Base-by-base conservation (phyloP, 2,329 filamentous ascomycete species). In the Phoma sp. region DNA sequence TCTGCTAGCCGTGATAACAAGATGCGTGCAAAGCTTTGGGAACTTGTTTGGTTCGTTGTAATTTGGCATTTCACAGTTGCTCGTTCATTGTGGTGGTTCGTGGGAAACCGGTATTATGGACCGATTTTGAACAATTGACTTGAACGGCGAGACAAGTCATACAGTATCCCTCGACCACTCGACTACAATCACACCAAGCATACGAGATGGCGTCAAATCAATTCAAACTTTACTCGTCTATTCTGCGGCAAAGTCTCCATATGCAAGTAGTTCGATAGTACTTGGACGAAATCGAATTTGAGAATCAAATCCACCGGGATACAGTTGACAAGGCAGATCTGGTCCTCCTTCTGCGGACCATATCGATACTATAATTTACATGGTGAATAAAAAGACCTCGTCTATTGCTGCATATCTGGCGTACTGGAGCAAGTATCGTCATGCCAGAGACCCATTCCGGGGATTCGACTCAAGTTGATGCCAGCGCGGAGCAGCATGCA, bases 181-280 rank as follows among this genome's bases (percentile, higher is more conserved):
- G 5, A 11, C 2, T 6, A 3, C n/a, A 2, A 3, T 34, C 12
- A 10, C 52, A 46, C 52, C 52, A 55, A 10, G 50, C 52, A 23
- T 55, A 55, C 5, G 52, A 55, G 2, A 55, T 33, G 14, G 52
- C 40, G 14, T 50, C 40, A 12, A 26, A 55, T 26, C 26, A 20
- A 17, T 51, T 33, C 6, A 25, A 39, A 1, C 40, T 6, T 26
- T n/a, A 6, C 43, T 43, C 1, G 39, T 2, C 2, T 39, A 37
- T 2, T 30, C 18, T 5, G 40, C 39, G 1, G 17, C 15, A 11
- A 39, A 26, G 25, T 51, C 47, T 1, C 45, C 47, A 17, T 51
- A 51, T 12, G 47, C 39, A 12, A 39, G 20, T 5, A 51, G n/a
- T 6, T 39, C 18, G 9, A 51, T 33, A 3, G 7, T 15, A 4